phyloP scores from a whole-genome alignment of 2,329 filamentous ascomycete genomes.

The Ophiosphaerella korrae region DNA sequence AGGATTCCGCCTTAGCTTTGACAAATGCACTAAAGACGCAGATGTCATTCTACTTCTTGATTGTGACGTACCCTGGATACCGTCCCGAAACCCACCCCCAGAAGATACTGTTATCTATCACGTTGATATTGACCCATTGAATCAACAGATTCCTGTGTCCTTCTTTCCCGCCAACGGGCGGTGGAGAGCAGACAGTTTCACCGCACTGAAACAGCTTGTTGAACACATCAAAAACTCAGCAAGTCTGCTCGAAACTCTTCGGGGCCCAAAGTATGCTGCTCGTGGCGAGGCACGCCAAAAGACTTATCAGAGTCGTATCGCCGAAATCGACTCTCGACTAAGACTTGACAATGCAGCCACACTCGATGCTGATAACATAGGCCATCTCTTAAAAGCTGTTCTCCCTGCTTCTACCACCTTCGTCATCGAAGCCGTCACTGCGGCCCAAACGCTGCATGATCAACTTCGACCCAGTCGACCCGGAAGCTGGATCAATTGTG shows the following conservation, averaged over 20 bases:
- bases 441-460: slow-evolving; percentile 13
- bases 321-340: slow-evolving; percentile 23
- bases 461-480: slow-evolving; percentile 33
- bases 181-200: slow-evolving; percentile 69
- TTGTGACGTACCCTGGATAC: slow-evolving; percentile 32
- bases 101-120: slow-evolving; percentile 65
- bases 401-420: slow-evolving; percentile 16
- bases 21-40: slow-evolving; percentile 18
- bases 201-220: slow-evolving; percentile 47
- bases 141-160: slow-evolving; percentile 74
- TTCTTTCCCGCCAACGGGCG: slow-evolving; percentile 70
- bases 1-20: slow-evolving; percentile 16
- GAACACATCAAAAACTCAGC: slow-evolving; percentile 20
- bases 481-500: slow-evolving; percentile 60
- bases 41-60: slow-evolving; percentile 25
- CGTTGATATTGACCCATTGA: slow-evolving; percentile 68
- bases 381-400: slow-evolving; percentile 7
- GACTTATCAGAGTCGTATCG: slow-evolving; percentile 13
- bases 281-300: slow-evolving; percentile 12
- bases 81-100: slow-evolving; percentile 55
- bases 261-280: background rate
- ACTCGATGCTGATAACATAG: slow-evolving; percentile 22
- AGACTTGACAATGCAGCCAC: slow-evolving; percentile 19
- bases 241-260: slow-evolving; percentile 1
- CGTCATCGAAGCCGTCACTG: slow-evolving; percentile 20